Base-by-base conservation (phyloP, 2,329 filamentous ascomycete genomes). In the Diaporthe citrichinensis region DNA sequence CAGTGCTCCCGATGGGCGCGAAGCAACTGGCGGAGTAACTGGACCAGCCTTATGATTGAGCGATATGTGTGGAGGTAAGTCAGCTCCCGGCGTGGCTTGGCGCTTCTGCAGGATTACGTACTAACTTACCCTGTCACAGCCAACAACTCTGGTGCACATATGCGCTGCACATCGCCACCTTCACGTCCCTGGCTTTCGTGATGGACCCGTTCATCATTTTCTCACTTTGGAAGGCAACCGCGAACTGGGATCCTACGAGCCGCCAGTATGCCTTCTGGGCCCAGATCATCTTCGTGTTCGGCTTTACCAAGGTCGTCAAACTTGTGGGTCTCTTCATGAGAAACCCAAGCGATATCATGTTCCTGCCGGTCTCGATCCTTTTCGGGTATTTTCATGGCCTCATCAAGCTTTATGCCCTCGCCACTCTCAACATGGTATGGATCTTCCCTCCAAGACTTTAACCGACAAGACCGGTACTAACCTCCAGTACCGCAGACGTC, bases 11-110 rank as follows among this genome's bases (percentile, higher is more conserved):
- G 96, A 65, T 98, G 96, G 96, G 95, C 97, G 58, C 92, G 96
- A 81, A 98, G 96, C 88, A 98, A 98, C 85, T 98, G 96, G 96
- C 91, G 96, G 82, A 98, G 95, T 87, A 98, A 98, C 84, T 93
- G 95, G 85, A 98, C 95, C 71, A 98, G 95, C 84, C 89, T 98
- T 81, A 90, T 96, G 78, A 91, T 91, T 78, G 96, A 98, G 85
- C 88, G 93, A 82, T 91, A 95, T 81, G 94, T 98, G 81, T 95
- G 94, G 92, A 92, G 86, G 96, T 98, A 90, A 93, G 95, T 92
- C 41, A 68, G 15, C 53, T 36, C 77, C 73, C 62, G 57, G 49
- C 39, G 59, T 25, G 68, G 65, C 77, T 57, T 74, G 69, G 62
- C 76, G 69, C 74, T 77, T 76, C 53, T 41, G 34, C 74, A 69